Base-by-base conservation (phyloP, 164 flowering plant species). In the Liquidambar formosana region DNA sequence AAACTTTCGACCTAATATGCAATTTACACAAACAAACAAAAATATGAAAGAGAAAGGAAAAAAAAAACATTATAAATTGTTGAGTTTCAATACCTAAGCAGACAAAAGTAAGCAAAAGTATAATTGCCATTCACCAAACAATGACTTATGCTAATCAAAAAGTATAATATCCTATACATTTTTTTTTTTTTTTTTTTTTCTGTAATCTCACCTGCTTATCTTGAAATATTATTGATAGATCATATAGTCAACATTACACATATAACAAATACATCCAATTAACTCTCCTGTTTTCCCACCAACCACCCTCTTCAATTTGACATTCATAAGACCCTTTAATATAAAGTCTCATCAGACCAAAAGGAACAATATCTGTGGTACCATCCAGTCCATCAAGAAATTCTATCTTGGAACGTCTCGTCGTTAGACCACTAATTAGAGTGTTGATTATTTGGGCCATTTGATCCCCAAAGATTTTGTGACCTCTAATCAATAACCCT, bases 361-460 rank as follows among this genome's bases (percentile, higher is more conserved):
- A 57, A 57, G 33, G 38, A 57, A 22, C 60, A 25, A 25, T 25
- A 57, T 25, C 14, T 25, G 14, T 22, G 23, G 10, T 33, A n/a
- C 14, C 22, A 14, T 59, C 45, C 8, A 41, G 11, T 12, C 19
- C 43, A 33, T 69, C 19, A 15, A 49, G 41, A 33, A 33, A 33
- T 33, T 33, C 13, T 3, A 21, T 23, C 4, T 56, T 22, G 12
- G 10, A 14, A 33, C 15, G 9, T 18, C 43, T 18, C 45, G 51
- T 69, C 49, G 8, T 69, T 21, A 22, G 65, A 60, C 65, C 65
- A 61, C 57, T 49, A 53, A 49, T 61, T 60, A 69, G 10, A 59
- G 16, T 18, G 47, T 60, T 67, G 70, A 67, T 57, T 22, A 18
- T 38, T 4, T 10, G 47, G 12, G 23, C 33, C 28, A n/a, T 25